Percentiles rank a stretch among this genome's conserved stretches.
Evolutionary conservation across 139 green algal species (phyloP).

Genomic region (Spirogloea muscicola): DNA sequence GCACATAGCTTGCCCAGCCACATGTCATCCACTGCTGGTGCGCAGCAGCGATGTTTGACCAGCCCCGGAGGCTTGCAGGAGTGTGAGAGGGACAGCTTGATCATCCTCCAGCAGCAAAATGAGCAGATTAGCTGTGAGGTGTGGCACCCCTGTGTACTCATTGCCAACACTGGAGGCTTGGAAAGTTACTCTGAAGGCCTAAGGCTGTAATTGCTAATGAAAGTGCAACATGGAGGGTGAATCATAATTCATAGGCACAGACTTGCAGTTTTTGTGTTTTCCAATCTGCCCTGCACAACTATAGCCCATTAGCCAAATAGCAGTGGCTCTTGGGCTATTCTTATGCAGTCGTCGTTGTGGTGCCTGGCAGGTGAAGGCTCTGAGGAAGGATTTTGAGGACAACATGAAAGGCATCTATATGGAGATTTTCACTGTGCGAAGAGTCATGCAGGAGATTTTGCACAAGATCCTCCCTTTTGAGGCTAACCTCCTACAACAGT

Average conservation of each 20-base stretch:
- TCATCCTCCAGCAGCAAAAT: no score
- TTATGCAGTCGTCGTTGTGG: not conserved
- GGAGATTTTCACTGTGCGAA: slow-evolving; percentile 4
- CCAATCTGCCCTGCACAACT: not conserved
- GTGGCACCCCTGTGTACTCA: no score
- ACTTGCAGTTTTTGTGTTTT: no score
- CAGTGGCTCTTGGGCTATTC: not conserved
- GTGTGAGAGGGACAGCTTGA: no score
- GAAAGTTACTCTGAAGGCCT: not conserved
- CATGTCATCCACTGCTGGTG: no score
- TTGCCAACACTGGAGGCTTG: no score
- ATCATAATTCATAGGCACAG: no score
- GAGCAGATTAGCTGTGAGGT: not conserved
- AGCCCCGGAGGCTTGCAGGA: no score
- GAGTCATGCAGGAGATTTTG: not conserved
- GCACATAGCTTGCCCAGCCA: no score
- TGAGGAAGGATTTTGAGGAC: slow-evolving; percentile 1
- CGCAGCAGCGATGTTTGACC: no score
- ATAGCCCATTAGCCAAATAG: no score
- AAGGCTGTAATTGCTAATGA: not conserved
- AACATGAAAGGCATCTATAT: slow-evolving; percentile 3
- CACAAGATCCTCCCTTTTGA: not conserved
- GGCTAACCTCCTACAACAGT: no score
- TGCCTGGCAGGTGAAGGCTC: not conserved
- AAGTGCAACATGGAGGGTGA: not conserved